Base-by-base conservation (phyloP, 768 basidiomycete species). In the Clitopilus hobsonii region DNA sequence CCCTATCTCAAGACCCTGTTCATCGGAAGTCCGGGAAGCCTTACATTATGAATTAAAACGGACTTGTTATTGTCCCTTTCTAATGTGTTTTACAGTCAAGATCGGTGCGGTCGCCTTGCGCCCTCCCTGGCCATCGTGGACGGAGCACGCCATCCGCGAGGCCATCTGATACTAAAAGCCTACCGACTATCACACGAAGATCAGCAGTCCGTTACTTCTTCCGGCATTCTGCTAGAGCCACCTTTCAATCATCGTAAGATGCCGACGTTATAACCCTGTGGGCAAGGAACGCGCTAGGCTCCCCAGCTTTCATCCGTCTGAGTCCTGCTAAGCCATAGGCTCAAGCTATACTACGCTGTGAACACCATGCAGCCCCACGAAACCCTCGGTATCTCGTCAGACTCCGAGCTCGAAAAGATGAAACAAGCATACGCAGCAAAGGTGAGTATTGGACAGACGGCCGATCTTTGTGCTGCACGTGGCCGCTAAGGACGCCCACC, bases 361-460 rank as follows among this genome's bases (percentile, higher is more conserved):
- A 66, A 77, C 51, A 65, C 79, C 65, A 63, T 71, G 54, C 63
- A 65, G 38, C 68, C 68, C 53, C 73, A 76, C 58, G 71, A 74
- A 53, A 69, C 78, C 54, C 71, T 85, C 49, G 81, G 76, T 55
- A 66, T 85, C 59, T 65, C 63, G 29, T 64, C 66, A 50, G 70
- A 74, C 57, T 79, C 82, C 25, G 77, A 70, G 52, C 68, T 76
- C 56, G 78, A 81, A 47, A 78, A 77, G 48, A 78, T 86, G 67
- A 80, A 75, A 65, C 67, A 71, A 49, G 82, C 83, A 25, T 85
- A 86, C 69, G 83, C 79, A 69, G 79, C 74, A 64, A 71, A 80
- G 68, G 84, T 84, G 28, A 51, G 41, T 45, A 20, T 18, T 45
- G 18, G n/a, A n/a, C 22, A 10, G 14, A 29, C 14, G 5, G 18